These are phyloP conservation scores for Fomitopsis serialis DNA, from an alignment of 768 basidiomycete species.

Conservation along the genomic window DNA sequence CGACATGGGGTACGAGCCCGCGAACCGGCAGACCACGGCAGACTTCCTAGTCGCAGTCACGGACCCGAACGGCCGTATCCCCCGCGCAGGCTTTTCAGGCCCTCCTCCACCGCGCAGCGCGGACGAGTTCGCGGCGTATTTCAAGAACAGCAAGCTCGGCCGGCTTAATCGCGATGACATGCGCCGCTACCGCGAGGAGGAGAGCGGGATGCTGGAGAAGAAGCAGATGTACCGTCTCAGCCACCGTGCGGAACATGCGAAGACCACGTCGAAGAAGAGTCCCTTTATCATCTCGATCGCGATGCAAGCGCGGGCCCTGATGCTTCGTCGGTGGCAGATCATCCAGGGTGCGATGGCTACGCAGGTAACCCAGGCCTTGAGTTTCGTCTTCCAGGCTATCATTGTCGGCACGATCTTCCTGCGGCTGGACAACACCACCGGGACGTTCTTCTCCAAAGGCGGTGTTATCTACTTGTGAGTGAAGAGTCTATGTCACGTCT, in stretches of 20 bases:
- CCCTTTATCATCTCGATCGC: constrained; percentile 29
- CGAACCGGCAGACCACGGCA: constrained; percentile 51
- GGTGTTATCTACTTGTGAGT: constrained; percentile 72
- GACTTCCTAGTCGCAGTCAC: constrained; percentile 60
- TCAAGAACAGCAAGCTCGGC: constrained; percentile 32
- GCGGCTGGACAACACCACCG: constrained; percentile 45
- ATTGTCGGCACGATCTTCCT: constrained; percentile 66
- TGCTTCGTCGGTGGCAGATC: constrained; percentile 31
- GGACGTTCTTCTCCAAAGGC: constrained; percentile 70
- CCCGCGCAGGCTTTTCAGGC: constrained; percentile 34
- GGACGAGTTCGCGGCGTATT: constrained; percentile 43
- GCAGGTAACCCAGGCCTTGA: constrained; percentile 24
- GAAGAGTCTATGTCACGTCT: neutral
- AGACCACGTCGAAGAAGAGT: constrained; percentile 34
- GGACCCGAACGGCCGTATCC: constrained; percentile 52
- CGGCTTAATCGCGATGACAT: constrained; percentile 41
- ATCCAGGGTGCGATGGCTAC: constrained; percentile 24
- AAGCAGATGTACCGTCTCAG: constrained; percentile 41
- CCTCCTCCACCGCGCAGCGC: constrained; percentile 44
- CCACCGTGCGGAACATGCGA: constrained; percentile 46
- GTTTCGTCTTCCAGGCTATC: constrained; percentile 47
- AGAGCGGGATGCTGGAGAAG: constrained; percentile 39
- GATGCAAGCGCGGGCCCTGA: constrained; percentile 33
- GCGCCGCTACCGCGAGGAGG: constrained; percentile 36
- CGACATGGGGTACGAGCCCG: constrained; percentile 55